Percentiles rank a stretch among this genome's conserved stretches.
Conservation (phyloP, 1,284 basidiomycete genomes). For the Irpex sp. region DNA sequence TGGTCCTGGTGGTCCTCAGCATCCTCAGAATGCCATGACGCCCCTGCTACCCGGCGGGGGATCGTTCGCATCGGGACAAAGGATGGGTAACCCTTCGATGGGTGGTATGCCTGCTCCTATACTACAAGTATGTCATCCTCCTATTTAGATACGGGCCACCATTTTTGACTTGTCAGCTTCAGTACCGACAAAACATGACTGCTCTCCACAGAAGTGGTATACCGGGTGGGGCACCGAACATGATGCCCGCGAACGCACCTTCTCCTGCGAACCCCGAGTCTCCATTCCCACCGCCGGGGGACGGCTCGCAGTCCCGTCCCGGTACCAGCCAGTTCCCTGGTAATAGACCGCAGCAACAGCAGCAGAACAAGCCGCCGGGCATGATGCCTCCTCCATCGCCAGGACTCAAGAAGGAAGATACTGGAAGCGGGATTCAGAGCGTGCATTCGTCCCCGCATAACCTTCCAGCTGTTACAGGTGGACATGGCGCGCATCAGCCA, state of each 20-base stretch:
- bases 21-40: conserved; percentile 18
- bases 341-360: conserved; percentile 17
- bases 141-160: conserved; percentile 1
- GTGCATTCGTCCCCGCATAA: not conserved
- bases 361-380: conserved; percentile 35
- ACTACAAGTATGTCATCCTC: conserved; percentile 23
- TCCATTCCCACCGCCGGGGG: conserved; percentile 15
- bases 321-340: conserved; percentile 19
- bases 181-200: conserved; percentile 37
- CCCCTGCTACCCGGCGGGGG: conserved; percentile 26
- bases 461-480: conserved; percentile 21
- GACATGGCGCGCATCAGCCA: conserved; percentile 18
- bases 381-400: conserved; percentile 48
- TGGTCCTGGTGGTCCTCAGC: conserved; percentile 13
- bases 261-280: conserved; percentile 15
- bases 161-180: conserved; percentile 2
- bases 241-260: conserved; percentile 15
- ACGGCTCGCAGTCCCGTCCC: conserved; percentile 14
- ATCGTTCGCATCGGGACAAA: conserved; percentile 27
- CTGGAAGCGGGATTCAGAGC: not conserved
- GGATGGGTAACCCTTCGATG: conserved; percentile 26
- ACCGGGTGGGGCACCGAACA: conserved; percentile 13
- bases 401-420: conserved; percentile 21
- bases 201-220: conserved; percentile 30
- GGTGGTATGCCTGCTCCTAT: conserved; percentile 31